A percentile compares a stretch with the other conserved stretches of the same genome.
Conservation (phyloP, 805 yeast genomes). For the Barnettozyma pratensis region DNA sequence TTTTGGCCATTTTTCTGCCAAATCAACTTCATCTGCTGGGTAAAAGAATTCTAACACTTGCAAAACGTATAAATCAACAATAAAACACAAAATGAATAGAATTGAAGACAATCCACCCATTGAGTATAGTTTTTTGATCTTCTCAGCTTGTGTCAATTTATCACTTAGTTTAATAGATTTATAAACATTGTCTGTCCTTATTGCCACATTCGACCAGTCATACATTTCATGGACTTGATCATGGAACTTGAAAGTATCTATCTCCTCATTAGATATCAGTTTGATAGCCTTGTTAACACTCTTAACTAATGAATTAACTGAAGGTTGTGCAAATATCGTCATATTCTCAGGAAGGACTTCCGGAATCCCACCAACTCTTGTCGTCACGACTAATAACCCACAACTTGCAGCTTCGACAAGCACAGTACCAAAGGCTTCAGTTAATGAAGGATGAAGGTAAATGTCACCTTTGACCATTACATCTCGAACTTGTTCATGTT, state of each 20-base stretch:
- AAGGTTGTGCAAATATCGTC: conserved; percentile 89
- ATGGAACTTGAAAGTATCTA: conserved; percentile 77
- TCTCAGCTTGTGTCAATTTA: conserved; percentile 36
- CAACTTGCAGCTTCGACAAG: conserved; percentile 97
- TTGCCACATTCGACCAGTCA: conserved; percentile 88
- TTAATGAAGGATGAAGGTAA: conserved; percentile 86
- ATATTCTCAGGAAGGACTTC: conserved; percentile 91
- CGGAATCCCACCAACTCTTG: conserved; percentile 96
- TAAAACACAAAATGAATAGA: conserved; percentile 71
- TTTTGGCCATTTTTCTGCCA: conserved; percentile 75
- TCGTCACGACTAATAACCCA: conserved; percentile 88
- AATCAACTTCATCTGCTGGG: conserved; percentile 69
- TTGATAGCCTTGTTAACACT: conserved; percentile 70
- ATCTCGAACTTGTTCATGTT: conserved; percentile 89
- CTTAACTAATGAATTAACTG: conserved; percentile 73
- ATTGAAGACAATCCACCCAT: conserved; percentile 86
- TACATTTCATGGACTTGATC: conserved; percentile 75
- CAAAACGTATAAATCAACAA: conserved; percentile 70
- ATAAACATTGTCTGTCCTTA: conserved; percentile 80
- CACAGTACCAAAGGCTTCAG: conserved; percentile 98
- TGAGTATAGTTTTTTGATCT: conserved; percentile 59
- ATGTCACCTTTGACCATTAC: conserved; percentile 93
- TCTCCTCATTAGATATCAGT: conserved; percentile 46
- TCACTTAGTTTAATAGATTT: conserved; percentile 35
- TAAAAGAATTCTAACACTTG: conserved; percentile 61